phyloP scores from a whole-genome alignment of 2,329 filamentous ascomycete genomes.

The Fusarium falciforme region DNA sequence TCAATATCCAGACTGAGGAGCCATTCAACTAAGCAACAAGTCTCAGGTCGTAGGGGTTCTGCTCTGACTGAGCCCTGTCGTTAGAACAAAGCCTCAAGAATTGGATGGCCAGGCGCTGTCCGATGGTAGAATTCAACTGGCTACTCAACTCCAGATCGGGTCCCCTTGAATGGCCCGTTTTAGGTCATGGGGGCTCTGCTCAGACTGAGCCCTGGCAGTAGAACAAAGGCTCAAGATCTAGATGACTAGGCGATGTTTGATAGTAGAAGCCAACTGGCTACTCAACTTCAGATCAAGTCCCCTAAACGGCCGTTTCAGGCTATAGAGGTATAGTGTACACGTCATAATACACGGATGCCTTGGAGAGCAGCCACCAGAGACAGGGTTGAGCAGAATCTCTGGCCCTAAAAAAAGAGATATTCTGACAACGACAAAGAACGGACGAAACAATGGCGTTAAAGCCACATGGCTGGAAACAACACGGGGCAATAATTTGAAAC shows the following conservation, averaged over 20 bases:
- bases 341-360: neutral
- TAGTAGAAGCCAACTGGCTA: neutral
- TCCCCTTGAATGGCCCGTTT: neutral
- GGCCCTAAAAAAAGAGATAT: neutral
- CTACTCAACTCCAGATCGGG: neutral
- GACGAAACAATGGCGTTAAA: neutral
- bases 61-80: neutral
- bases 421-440: neutral
- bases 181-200: neutral
- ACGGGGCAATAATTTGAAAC: neutral
- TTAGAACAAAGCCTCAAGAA: neutral
- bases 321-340: no score
- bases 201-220: neutral
- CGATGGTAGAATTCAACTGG: neutral
- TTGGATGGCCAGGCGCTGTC: no score
- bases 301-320: neutral
- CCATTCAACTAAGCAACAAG: neutral
- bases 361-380: neutral
- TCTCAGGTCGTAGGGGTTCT: neutral
- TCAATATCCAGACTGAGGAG: neutral
- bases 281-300: neutral
- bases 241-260: neutral
- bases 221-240: neutral
- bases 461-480: neutral
- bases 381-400: neutral